Conservation (phyloP, 768 basidiomycete species). For the Baorangia bicolor region DNA sequence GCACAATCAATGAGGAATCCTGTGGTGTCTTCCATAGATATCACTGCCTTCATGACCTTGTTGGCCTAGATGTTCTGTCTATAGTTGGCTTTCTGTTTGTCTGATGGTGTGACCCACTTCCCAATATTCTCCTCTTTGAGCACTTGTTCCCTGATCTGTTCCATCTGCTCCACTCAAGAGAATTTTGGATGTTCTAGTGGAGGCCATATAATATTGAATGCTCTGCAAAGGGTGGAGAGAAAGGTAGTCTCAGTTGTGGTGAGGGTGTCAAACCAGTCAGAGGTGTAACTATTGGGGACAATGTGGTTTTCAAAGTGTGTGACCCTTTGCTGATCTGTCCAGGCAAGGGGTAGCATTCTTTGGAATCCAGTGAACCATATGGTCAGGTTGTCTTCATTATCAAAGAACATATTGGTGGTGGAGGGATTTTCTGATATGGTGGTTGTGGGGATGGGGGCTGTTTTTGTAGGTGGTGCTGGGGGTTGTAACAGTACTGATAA, state of each 20-base stretch:
- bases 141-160: neutral
- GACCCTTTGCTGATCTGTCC: neutral
- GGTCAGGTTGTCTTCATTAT: neutral
- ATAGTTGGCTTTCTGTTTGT: neutral
- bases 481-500: too few relatives aligned
- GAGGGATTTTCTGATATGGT: neutral
- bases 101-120: neutral
- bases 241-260: neutral
- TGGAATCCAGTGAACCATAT: neutral
- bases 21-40: neutral
- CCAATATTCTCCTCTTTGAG: neutral
- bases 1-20: neutral
- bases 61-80: neutral
- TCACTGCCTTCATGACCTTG: neutral
- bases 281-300: neutral
- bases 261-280: neutral
- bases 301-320: neutral
- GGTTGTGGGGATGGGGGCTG: too few relatives aligned
- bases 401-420: neutral
- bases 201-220: neutral
- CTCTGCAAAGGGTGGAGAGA: neutral
- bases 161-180: neutral
- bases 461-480: too few relatives aligned
- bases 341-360: neutral
- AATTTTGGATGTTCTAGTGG: neutral